These are phyloP conservation scores for Ilex asprella DNA, from an alignment of 257 asterid species.

Conservation along the genomic window DNA sequence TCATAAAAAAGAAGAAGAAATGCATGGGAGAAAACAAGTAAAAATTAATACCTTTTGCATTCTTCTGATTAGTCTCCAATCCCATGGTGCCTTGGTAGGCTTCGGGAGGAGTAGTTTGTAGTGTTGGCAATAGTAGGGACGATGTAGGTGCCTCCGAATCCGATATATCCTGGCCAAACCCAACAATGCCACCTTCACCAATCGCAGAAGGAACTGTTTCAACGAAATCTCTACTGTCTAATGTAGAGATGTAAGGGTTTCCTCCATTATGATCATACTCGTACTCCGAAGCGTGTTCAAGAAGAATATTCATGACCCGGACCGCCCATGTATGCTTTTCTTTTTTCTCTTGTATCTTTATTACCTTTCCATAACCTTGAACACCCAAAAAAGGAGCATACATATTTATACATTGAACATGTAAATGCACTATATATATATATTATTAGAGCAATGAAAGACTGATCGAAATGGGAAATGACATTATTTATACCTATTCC, in stretches of 20 bases:
- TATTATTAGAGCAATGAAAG: background rate
- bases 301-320: slow-evolving; percentile 24
- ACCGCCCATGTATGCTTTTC: slow-evolving; percentile 18
- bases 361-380: slow-evolving; percentile 29
- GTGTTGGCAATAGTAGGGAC: background rate
- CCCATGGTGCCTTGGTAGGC: background rate
- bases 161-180: too few species aligned
- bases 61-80: background rate
- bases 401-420: background rate
- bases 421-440: background rate
- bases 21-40: too few species aligned
- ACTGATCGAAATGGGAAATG: background rate
- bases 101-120: background rate
- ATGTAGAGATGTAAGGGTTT: background rate
- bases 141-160: too few species aligned
- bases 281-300: slow-evolving; percentile 19
- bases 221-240: background rate
- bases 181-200: background rate
- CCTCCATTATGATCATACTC: slow-evolving; percentile 24
- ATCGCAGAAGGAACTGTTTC: background rate
- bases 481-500: slow-evolving; percentile 20
- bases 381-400: background rate
- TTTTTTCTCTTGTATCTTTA: slow-evolving; percentile 26
- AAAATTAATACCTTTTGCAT: too few species aligned
- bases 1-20: too few species aligned